phyloP scores from a whole-genome alignment of 1,284 basidiomycete genomes.

The Cryptococcus hybrid region DNA sequence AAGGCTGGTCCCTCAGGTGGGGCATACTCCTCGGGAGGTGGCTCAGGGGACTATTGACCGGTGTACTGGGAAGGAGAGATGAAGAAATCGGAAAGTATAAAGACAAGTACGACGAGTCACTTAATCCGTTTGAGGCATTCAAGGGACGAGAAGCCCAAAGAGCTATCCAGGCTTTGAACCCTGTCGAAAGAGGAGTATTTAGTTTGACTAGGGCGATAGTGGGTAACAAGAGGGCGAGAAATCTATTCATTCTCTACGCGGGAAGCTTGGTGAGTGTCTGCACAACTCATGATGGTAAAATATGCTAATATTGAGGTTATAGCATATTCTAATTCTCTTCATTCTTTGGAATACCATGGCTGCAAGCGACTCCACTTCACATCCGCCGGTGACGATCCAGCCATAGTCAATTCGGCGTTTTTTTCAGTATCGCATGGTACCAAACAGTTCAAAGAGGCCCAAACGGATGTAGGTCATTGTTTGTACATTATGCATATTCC shows the following conservation, averaged over 20 bases:
- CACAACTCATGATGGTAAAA: neutral
- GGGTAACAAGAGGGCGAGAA: slow-evolving; percentile 76
- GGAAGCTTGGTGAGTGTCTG: slow-evolving; percentile 36
- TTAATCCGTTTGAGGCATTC: slow-evolving; percentile 98
- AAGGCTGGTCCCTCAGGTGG: neutral
- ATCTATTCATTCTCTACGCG: slow-evolving; percentile 47
- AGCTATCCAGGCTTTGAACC: slow-evolving; percentile 87
- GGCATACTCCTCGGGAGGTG: neutral
- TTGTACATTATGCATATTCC: slow-evolving; percentile 1
- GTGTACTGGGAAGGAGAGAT: slow-evolving; percentile 44
- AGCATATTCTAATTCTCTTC: slow-evolving; percentile 46
- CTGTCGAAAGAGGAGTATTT: slow-evolving; percentile 84
- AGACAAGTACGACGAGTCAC: slow-evolving; percentile 87
- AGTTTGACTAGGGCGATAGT: slow-evolving; percentile 80
- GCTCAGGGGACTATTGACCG: slow-evolving; percentile 32
- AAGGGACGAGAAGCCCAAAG: slow-evolving; percentile 88
- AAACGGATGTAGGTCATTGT: neutral
- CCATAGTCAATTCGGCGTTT: slow-evolving; percentile 10
- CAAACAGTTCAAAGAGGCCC: neutral
- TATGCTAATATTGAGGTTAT: neutral
- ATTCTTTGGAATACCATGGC: slow-evolving; percentile 45
- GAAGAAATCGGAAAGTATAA: slow-evolving; percentile 87
- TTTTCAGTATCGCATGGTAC: neutral
- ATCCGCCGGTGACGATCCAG: slow-evolving; percentile 26
- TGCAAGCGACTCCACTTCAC: slow-evolving; percentile 31